Conservation (phyloP, 352 stramenopile species). For the Phytophthora fragariae region DNA sequence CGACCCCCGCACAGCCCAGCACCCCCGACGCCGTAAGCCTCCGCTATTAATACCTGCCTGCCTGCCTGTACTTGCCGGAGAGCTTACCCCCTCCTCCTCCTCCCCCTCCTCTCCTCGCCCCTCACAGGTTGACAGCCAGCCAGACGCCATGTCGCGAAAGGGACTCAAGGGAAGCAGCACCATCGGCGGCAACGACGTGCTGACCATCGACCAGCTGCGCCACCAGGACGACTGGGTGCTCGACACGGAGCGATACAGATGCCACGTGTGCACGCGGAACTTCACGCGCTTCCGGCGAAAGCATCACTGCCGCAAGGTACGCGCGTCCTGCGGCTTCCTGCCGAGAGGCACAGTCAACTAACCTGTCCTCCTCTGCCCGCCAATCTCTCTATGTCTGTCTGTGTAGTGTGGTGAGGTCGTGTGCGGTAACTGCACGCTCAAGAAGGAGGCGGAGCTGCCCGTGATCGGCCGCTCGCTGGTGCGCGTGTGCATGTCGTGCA, state of each 20-base stretch:
- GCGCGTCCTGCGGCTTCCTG: neutral
- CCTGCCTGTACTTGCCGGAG: neutral
- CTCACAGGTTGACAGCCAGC: conserved; percentile 19
- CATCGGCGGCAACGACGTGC: conserved; percentile 86
- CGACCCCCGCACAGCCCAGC: conserved; percentile 1
- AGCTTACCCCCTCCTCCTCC: neutral
- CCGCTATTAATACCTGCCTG: neutral
- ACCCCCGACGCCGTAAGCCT: neutral
- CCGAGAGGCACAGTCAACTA: neutral
- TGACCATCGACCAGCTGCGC: conserved; percentile 89
- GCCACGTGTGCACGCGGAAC: conserved; percentile 90
- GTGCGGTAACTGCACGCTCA: conserved; percentile 88
- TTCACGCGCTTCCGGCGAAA: conserved; percentile 91
- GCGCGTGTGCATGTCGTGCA: conserved; percentile 91
- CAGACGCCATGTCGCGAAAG: conserved; percentile 68
- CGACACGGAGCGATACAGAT: conserved; percentile 88
- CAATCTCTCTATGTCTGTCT: neutral
- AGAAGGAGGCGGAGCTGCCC: conserved; percentile 87
- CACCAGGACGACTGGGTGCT: conserved; percentile 91
- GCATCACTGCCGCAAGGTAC: conserved; percentile 89
- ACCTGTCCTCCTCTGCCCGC: neutral
- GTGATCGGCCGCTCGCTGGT: conserved; percentile 87
- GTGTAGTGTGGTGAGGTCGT: conserved; percentile 86
- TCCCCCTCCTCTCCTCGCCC: neutral
- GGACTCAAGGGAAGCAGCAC: conserved; percentile 71